Percentiles rank a stretch among this genome's conserved stretches.
Evolutionary conservation across 2,329 filamentous ascomycete genomes (phyloP).

Genomic region (Sporothrix luriei): DNA sequence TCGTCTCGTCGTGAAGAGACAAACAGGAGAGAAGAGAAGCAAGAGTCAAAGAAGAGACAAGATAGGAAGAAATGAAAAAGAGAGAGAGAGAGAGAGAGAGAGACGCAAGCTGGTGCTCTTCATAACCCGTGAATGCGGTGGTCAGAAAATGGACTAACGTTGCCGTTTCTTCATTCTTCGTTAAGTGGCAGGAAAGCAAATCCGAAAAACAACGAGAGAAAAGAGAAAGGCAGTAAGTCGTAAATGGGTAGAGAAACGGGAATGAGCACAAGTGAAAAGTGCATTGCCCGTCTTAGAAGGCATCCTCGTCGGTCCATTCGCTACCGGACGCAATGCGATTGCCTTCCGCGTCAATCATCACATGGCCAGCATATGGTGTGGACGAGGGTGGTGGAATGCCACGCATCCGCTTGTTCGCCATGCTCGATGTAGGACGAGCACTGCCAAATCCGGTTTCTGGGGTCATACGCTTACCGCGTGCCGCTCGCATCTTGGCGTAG

Average conservation of each 20-base stretch:
- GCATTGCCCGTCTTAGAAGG: slow-evolving; percentile 46
- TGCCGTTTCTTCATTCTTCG: slow-evolving; percentile 28
- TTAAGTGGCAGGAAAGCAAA: neutral
- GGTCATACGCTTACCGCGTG: slow-evolving; percentile 66
- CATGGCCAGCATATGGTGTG: slow-evolving; percentile 49
- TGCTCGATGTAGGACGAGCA: slow-evolving; percentile 36
- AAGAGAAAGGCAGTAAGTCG: slow-evolving; percentile 16
- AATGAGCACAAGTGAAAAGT: neutral
- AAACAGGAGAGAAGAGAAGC: neutral
- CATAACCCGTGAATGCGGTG: neutral
- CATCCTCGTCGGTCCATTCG: slow-evolving; percentile 69
- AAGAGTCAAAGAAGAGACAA: neutral
- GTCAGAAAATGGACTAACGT: neutral
- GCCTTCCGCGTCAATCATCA: slow-evolving; percentile 60
- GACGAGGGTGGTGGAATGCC: slow-evolving; percentile 55
- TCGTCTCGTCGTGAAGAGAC: slow-evolving; percentile 24
- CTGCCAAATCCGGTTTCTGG: slow-evolving; percentile 45
- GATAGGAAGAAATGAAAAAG: neutral
- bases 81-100: neutral
- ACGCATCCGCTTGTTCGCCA: slow-evolving; percentile 55
- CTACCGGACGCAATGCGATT: slow-evolving; percentile 65
- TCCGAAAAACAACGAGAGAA: neutral
- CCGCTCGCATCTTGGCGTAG: slow-evolving; percentile 73
- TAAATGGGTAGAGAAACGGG: neutral
- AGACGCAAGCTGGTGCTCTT: slow-evolving; percentile 4